Evolutionary conservation across 2,329 filamentous ascomycete species (phyloP).

Genomic region (Claviceps sp.): DNA sequence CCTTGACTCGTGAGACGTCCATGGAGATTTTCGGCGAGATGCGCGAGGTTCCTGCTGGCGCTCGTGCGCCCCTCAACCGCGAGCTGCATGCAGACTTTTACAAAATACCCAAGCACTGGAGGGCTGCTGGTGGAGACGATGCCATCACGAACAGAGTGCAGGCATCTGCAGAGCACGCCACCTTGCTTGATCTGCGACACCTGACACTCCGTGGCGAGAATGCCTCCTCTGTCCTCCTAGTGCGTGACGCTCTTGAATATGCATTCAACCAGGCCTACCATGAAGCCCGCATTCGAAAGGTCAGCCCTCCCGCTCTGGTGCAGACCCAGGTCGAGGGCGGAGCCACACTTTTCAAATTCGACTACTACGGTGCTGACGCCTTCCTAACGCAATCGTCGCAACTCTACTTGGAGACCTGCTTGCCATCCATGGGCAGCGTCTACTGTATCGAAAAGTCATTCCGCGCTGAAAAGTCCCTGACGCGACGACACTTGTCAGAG

Average conservation of each 20-base stretch:
- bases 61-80: constrained; percentile 68
- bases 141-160: constrained; percentile 71
- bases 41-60: constrained; percentile 63
- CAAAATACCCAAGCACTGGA: constrained; percentile 50
- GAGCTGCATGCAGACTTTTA: constrained; percentile 89
- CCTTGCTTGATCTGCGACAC: constrained; percentile 68
- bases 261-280: constrained; percentile 72
- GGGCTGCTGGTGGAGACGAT: constrained; percentile 75
- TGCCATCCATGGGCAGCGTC: constrained; percentile 83
- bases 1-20: constrained; percentile 76
- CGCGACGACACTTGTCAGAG: constrained; percentile 84
- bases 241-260: constrained; percentile 66
- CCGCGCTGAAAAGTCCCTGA: constrained; percentile 92
- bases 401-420: constrained; percentile 89
- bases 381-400: constrained; percentile 96
- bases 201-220: constrained; percentile 75
- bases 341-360: constrained; percentile 76
- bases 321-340: constrained; percentile 94
- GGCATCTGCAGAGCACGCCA: constrained; percentile 40
- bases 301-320: constrained; percentile 79
- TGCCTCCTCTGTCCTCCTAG: constrained; percentile 74
- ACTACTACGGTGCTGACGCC: constrained; percentile 80
- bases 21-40: constrained; percentile 76
- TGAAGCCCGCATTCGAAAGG: constrained; percentile 66
- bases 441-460: constrained; percentile 99